Conservation (phyloP, 108 stramenopile species). For the Bacterosira constricta region DNA sequence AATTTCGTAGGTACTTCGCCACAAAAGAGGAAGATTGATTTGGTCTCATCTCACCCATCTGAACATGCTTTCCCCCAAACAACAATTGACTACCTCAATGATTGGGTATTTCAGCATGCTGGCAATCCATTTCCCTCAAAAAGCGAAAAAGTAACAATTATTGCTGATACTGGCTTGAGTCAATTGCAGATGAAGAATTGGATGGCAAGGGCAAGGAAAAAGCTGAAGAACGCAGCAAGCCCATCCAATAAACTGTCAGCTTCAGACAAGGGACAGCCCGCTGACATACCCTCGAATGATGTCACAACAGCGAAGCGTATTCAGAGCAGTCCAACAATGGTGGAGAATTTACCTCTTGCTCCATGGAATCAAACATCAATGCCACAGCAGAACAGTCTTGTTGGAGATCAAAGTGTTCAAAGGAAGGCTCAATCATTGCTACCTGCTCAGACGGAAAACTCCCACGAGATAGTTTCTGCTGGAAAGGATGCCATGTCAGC, state of each 20-base stretch:
- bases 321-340: not conserved
- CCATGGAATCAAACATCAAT: not conserved
- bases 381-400: not conserved
- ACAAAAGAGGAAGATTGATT: constrained; percentile 12
- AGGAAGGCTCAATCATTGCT: not conserved
- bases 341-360: constrained; percentile 1
- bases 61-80: constrained; percentile 23
- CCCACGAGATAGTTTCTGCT: not conserved
- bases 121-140: constrained; percentile 27
- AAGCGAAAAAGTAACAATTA: constrained; percentile 27
- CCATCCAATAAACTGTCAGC: not conserved
- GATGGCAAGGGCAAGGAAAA: constrained; percentile 41
- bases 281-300: not conserved
- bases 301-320: not conserved
- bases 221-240: constrained; percentile 10
- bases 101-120: constrained; percentile 34
- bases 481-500: not conserved
- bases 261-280: not conserved
- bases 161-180: constrained; percentile 40
- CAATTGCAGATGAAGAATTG: constrained; percentile 40
- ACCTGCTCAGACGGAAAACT: not conserved
- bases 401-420: too few species aligned
- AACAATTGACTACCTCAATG: constrained; percentile 35
- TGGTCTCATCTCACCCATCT: too few species aligned
- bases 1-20: too few species aligned